phyloP scores from a whole-genome alignment of 805 yeast species.

The Candida chilensis region DNA sequence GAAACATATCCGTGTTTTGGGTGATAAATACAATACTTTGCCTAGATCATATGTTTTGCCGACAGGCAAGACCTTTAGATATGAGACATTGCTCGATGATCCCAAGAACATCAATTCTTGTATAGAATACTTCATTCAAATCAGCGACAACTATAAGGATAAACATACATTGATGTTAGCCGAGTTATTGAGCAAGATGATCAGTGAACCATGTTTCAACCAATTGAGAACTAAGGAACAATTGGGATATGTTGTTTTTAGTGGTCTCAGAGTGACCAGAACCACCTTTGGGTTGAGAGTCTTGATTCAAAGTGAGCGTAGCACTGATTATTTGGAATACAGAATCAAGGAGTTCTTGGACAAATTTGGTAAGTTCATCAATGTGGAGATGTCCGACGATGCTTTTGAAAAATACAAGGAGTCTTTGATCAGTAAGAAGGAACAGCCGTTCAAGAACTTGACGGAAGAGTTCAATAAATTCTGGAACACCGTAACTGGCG shows the following conservation, averaged over 20 bases:
- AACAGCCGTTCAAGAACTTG: conserved; percentile 69
- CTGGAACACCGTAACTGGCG: conserved; percentile 62
- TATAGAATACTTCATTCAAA: conserved; percentile 67
- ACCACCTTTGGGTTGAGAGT: conserved; percentile 68
- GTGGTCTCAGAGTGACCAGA: conserved; percentile 60
- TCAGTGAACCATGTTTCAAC: conserved; percentile 84
- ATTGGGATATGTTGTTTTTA: conserved; percentile 87
- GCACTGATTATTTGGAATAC: conserved; percentile 63
- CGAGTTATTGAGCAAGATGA: conserved; percentile 62
- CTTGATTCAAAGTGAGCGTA: conserved; percentile 76
- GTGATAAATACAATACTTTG: not conserved
- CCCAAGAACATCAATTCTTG: conserved; percentile 73
- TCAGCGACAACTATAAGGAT: conserved; percentile 30
- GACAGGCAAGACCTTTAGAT: conserved; percentile 28
- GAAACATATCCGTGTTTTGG: conserved; percentile 6
- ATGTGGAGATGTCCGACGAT: conserved; percentile 39
- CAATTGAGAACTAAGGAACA: conserved; percentile 91
- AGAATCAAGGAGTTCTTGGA: conserved; percentile 65
- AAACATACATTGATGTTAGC: conserved; percentile 34
- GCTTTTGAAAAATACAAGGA: conserved; percentile 64
- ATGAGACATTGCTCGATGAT: conserved; percentile 47
- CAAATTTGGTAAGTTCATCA: conserved; percentile 33
- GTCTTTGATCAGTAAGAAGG: conserved; percentile 56
- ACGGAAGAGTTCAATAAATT: conserved; percentile 63
- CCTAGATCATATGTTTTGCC: conserved; percentile 31